Conservation (phyloP, 2,329 filamentous ascomycete species). For the Sclerotinia borealis region DNA sequence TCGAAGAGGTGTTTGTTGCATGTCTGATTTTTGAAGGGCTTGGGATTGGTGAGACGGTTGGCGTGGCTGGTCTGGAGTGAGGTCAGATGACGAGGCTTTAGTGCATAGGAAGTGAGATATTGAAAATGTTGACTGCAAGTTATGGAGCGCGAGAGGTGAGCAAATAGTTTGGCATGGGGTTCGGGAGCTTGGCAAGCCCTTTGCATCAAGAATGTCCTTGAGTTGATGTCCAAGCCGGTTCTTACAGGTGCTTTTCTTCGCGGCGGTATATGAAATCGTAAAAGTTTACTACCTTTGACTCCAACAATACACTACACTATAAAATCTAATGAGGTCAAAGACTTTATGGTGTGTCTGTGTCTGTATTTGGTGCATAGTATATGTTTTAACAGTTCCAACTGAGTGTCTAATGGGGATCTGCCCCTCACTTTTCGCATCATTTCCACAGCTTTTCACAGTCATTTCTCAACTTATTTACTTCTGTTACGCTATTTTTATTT, state of each 20-base stretch:
- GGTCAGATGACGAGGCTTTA: background rate
- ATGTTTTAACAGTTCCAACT: background rate
- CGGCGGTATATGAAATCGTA: too few relatives aligned
- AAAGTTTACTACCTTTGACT: too few relatives aligned
- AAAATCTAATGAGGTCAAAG: background rate
- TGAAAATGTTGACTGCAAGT: background rate
- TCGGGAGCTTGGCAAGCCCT: background rate
- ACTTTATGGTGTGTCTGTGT: background rate
- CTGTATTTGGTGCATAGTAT: background rate
- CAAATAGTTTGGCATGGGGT: background rate
- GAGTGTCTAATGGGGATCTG: background rate
- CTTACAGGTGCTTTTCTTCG: background rate
- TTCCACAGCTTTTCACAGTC: background rate
- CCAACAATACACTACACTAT: too few relatives aligned
- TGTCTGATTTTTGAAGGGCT: background rate
- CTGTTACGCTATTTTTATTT: too few relatives aligned
- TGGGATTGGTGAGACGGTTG: background rate
- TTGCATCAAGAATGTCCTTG: background rate
- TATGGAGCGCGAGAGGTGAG: background rate
- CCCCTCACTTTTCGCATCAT: background rate
- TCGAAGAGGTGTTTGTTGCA: background rate
- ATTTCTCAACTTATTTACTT: background rate
- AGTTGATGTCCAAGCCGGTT: background rate
- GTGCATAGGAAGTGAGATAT: background rate
- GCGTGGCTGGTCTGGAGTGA: background rate